phyloP scores from a whole-genome alignment of 768 basidiomycete species.

The Podaxis rugospora region DNA sequence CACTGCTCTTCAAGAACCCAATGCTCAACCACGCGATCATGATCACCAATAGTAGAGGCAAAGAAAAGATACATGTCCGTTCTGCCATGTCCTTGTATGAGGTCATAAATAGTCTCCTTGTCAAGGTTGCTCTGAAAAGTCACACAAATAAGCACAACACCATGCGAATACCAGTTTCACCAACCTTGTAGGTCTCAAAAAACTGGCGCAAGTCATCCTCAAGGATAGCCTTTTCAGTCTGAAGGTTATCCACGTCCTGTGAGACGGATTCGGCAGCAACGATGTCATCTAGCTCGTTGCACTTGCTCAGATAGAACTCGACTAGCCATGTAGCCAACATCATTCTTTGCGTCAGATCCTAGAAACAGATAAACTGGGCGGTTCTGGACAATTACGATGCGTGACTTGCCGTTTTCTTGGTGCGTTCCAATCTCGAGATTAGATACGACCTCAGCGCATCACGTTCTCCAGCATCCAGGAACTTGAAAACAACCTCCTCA shows the following conservation, averaged over 20 bases:
- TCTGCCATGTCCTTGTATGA: slow-evolving; percentile 90
- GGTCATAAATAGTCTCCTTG: slow-evolving; percentile 80
- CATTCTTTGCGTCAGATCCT: slow-evolving; percentile 94
- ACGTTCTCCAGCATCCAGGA: slow-evolving; percentile 84
- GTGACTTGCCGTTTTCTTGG: slow-evolving; percentile 68
- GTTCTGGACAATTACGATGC: neutral
- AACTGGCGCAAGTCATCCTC: slow-evolving; percentile 94
- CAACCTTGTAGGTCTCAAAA: slow-evolving; percentile 90
- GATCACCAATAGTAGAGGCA: slow-evolving; percentile 78
- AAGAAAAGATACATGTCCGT: slow-evolving; percentile 91
- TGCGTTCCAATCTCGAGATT: slow-evolving; percentile 80
- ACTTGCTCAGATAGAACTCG: slow-evolving; percentile 95
- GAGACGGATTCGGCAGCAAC: slow-evolving; percentile 82
- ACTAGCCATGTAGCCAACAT: slow-evolving; percentile 98
- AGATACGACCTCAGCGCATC: slow-evolving; percentile 91
- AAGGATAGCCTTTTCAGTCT: slow-evolving; percentile 72
- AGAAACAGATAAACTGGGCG: neutral
- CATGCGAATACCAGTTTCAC: neutral
- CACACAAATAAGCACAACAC: neutral
- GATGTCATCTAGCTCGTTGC: slow-evolving; percentile 92
- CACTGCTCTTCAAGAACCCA: slow-evolving; percentile 93
- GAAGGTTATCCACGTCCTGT: slow-evolving; percentile 81
- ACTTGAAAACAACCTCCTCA: slow-evolving; percentile 89
- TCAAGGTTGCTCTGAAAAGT: slow-evolving; percentile 76
- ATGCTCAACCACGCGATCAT: slow-evolving; percentile 81